phyloP scores from a whole-genome alignment of 108 stramenopile species.

The Skeletonema potamos region DNA sequence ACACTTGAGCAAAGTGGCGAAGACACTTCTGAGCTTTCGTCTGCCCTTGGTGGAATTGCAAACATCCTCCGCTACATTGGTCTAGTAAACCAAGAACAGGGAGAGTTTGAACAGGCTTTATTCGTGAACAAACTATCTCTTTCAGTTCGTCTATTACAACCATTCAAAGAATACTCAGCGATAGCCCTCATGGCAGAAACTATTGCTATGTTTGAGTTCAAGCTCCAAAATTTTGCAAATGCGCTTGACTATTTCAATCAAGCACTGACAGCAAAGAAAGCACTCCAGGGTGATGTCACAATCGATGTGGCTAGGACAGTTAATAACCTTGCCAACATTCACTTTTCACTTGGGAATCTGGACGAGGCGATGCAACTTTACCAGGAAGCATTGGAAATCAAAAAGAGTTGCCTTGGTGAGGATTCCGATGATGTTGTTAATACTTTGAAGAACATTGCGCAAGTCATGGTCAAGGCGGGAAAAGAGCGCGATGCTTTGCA shows the following conservation, averaged over 20 bases:
- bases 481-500: conserved; percentile 45
- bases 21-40: conserved; percentile 20
- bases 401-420: conserved; percentile 42
- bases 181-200: conserved; percentile 53
- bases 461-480: conserved; percentile 46
- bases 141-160: conserved; percentile 43
- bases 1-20: conserved; percentile 14
- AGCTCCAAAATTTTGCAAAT: conserved; percentile 44
- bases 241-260: conserved; percentile 48
- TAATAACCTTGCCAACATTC: conserved; percentile 55
- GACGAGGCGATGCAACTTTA: conserved; percentile 50
- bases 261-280: conserved; percentile 45
- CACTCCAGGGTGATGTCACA: conserved; percentile 33
- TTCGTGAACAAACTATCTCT: conserved; percentile 40
- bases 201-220: conserved; percentile 53
- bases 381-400: conserved; percentile 46
- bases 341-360: conserved; percentile 45
- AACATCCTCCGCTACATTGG: conserved; percentile 51
- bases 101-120: conserved; percentile 43
- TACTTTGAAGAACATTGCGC: conserved; percentile 51
- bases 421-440: conserved; percentile 48
- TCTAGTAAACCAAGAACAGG: conserved; percentile 46
- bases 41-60: conserved; percentile 43
- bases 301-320: conserved; percentile 48
- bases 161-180: conserved; percentile 41